Percentiles rank a stretch among this genome's conserved stretches.
Evolutionary conservation across 2,329 filamentous ascomycete genomes (phyloP).

Genomic region (Calonectria hawksworthii): DNA sequence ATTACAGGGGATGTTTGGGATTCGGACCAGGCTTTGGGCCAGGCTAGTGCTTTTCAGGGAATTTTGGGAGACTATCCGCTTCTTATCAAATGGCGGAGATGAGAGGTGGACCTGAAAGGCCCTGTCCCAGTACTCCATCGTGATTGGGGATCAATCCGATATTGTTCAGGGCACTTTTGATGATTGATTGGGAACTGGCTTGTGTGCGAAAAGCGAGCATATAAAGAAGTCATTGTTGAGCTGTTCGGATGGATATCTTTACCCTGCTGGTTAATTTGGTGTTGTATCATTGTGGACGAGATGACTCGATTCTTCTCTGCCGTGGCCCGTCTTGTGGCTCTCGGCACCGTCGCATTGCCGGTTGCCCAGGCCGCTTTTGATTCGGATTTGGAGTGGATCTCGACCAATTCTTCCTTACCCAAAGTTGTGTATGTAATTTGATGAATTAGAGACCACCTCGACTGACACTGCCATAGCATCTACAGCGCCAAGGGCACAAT

Average conservation of each 20-base stretch:
- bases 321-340: background rate
- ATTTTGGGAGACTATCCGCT: background rate
- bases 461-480: conserved; percentile 21
- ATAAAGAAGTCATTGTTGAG: background rate
- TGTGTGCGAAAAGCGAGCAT: background rate
- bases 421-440: conserved; percentile 44
- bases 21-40: background rate
- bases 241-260: background rate
- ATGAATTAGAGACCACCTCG: background rate
- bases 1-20: background rate
- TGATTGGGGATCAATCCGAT: background rate
- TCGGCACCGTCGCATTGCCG: conserved; percentile 13
- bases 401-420: conserved; percentile 42
- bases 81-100: conserved; percentile 2
- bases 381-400: conserved; percentile 42
- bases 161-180: background rate
- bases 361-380: conserved; percentile 17
- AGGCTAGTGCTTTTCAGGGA: background rate
- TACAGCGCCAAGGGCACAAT: conserved; percentile 48
- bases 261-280: background rate
- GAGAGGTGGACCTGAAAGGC: background rate
- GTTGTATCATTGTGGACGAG: background rate
- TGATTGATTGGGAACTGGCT: background rate
- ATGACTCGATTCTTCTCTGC: background rate
- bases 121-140: background rate